Conservation (phyloP, 2,329 filamentous ascomycete species). For the Dactylonectria estremocensis region DNA sequence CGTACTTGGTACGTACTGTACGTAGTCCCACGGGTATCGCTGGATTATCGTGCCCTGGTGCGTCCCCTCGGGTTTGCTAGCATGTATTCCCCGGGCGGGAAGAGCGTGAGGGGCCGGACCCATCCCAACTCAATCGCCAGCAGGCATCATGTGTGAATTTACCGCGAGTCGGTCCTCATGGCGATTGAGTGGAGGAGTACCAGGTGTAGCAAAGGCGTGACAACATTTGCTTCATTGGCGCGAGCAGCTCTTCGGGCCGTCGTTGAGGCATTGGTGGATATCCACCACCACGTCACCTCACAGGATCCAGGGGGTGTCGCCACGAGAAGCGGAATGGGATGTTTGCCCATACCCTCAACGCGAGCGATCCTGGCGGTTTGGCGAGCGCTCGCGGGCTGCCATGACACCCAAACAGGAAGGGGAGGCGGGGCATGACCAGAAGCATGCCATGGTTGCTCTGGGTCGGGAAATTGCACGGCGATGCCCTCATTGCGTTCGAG, state of each 20-base stretch:
- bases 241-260: slow-evolving; percentile 2
- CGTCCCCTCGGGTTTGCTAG: slow-evolving; percentile 8
- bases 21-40: background rate
- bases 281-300: slow-evolving; percentile 31
- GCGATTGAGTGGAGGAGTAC: background rate
- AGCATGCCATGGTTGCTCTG: background rate
- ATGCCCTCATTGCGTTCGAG: slow-evolving; percentile 4
- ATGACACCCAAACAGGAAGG: slow-evolving; percentile 1
- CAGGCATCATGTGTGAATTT: background rate
- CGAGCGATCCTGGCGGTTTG: background rate
- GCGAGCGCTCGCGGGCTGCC: background rate
- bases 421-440: background rate
- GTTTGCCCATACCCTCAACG: background rate
- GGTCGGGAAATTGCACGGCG: slow-evolving; percentile 10
- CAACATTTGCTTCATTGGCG: background rate
- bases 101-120: slow-evolving; percentile 2
- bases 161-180: slow-evolving; percentile 2
- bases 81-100: background rate
- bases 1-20: no score
- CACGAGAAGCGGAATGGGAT: slow-evolving; percentile 8
- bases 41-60: background rate
- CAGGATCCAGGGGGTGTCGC: slow-evolving; percentile 16
- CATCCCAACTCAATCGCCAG: slow-evolving; percentile 16
- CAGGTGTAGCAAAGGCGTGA: background rate
- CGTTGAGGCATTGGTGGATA: slow-evolving; percentile 6